Base-by-base conservation (phyloP, 768 basidiomycete species). In the Tephrocybe rancida region DNA sequence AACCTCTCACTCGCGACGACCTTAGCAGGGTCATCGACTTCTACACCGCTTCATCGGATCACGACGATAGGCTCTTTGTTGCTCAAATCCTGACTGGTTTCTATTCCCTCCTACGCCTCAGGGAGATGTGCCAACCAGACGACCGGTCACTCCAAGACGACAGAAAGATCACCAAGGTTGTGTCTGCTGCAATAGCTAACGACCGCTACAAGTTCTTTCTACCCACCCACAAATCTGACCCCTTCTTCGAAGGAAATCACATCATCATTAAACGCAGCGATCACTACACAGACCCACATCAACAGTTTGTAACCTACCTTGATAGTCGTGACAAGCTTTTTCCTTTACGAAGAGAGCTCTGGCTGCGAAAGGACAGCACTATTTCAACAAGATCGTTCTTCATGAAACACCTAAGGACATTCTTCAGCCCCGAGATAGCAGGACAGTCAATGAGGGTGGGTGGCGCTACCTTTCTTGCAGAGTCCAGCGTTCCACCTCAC, bases 401-500 rank as follows among this genome's bases (percentile, higher is more conserved):
- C 48, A 63, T 63, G 1, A 9, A 18, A 5, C 44, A 56, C 0
- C 44, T 67, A 0, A 38, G 52, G 1, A 3, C 1, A 0, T 62
- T 60, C 48, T 62, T 59, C 32, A n/a, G n/a, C 10, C 25, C 25
- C 0, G 41, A 50, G 24, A 27, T 68, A 26, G 62, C 59, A n/a
- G 76, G 76, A 0, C 77, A 79, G 30, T 76, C 73, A 0, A 35
- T 76, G 35, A 64, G 71, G 16, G 62, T 72, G 0, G 74, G 75
- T 3, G 72, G 74, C 3, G 71, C 75, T 0, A 77, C 73, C 0
- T 54, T 37, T 19, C 62, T 70, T 2, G 73, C 73, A 0, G 50
- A 54, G 4, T 26, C 25, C 0, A 72, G 74, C 0, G 56, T 60
- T 5, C 46, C 69, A 1, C 60, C 64, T 1, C 51, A 63, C 34